These are phyloP conservation scores for Aspergillus proliferans DNA, from an alignment of 2,329 filamentous ascomycete species.

Conservation along the genomic window DNA sequence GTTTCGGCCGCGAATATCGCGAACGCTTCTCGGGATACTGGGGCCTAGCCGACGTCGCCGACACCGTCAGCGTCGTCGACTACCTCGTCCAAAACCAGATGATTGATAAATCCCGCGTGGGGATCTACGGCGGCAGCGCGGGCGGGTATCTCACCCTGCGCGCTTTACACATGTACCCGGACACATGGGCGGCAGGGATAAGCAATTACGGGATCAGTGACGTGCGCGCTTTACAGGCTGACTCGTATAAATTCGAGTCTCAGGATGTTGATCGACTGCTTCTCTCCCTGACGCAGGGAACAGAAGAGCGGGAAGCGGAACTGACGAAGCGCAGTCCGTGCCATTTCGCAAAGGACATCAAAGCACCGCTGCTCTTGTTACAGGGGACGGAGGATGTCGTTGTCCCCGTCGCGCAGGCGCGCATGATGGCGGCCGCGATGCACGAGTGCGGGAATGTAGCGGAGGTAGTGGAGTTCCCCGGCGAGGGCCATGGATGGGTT, in stretches of 20 bases:
- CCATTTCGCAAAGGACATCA: conserved; percentile 44
- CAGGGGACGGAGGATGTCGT: conserved; percentile 53
- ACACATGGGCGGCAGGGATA: conserved; percentile 45
- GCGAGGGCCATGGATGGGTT: conserved; percentile 47
- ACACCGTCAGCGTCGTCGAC: conserved; percentile 43
- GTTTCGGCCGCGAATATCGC: conserved; percentile 47
- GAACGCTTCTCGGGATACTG: conserved; percentile 45
- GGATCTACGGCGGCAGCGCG: conserved; percentile 48
- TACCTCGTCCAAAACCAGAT: conserved; percentile 36
- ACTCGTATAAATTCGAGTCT: conserved; percentile 54
- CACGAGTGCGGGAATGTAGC: conserved; percentile 39
- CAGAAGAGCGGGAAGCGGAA: conserved; percentile 37
- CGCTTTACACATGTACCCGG: conserved; percentile 42
- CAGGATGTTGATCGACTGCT: conserved; percentile 47
- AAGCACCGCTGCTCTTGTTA: conserved; percentile 49
- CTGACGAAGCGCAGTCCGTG: conserved; percentile 46
- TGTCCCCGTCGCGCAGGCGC: conserved; percentile 53
- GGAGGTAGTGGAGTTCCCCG: conserved; percentile 43
- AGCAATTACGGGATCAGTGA: conserved; percentile 49
- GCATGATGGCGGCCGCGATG: conserved; percentile 47
- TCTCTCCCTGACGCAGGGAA: conserved; percentile 26
- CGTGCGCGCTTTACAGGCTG: conserved; percentile 39
- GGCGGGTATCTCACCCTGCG: conserved; percentile 52
- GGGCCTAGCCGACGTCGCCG: conserved; percentile 48
- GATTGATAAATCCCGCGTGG: conserved; percentile 36